phyloP scores from a whole-genome alignment of 345 rosid genomes.

The Acer yangbiense region DNA sequence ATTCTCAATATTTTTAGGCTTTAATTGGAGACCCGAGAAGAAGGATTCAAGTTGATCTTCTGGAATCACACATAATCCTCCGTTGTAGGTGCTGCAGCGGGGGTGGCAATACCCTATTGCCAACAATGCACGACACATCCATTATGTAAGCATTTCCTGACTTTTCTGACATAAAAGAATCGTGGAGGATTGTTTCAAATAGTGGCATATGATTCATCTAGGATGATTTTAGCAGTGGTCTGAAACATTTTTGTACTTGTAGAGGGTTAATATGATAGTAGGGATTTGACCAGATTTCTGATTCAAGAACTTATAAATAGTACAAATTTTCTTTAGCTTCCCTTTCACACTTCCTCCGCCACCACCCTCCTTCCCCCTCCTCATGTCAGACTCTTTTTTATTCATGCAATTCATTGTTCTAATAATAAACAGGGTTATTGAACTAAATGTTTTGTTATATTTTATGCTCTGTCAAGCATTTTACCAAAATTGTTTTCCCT shows the following conservation, averaged over 20 bases:
- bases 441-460: background rate
- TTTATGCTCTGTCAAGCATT: background rate
- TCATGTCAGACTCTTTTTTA: background rate
- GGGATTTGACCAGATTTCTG: background rate
- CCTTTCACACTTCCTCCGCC: background rate
- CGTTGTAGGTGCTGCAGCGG: constrained; percentile 71
- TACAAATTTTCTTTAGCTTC: no score
- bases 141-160: constrained; percentile 62
- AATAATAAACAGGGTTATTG: background rate
- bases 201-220: background rate
- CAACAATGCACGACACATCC: constrained; percentile 86
- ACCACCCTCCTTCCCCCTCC: background rate
- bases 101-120: constrained; percentile 40
- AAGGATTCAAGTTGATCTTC: constrained; percentile 85
- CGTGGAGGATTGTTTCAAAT: background rate
- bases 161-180: constrained; percentile 6
- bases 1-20: constrained; percentile 48
- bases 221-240: background rate
- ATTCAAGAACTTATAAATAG: background rate
- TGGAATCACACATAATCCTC: constrained; percentile 63
- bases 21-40: constrained; percentile 88
- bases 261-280: background rate
- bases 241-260: background rate
- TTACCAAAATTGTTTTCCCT: background rate
- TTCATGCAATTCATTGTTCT: background rate